Evolutionary conservation across 805 yeast genomes (phyloP).

Genomic region (Jamesozyma hellenica): DNA sequence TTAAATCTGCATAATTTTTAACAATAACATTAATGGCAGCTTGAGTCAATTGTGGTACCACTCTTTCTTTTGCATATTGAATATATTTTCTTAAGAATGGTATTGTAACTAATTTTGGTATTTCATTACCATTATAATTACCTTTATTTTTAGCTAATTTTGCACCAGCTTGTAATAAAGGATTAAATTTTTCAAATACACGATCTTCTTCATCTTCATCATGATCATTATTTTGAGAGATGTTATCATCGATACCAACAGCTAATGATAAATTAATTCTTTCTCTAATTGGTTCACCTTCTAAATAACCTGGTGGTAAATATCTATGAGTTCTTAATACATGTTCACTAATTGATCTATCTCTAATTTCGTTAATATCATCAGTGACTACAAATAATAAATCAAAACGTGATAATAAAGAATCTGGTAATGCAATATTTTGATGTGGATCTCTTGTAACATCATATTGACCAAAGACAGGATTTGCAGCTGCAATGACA

Average conservation of each 20-base stretch:
- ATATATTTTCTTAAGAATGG: conserved; percentile 85
- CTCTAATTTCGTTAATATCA: conserved; percentile 77
- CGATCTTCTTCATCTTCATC: conserved; percentile 41
- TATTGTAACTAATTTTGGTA: conserved; percentile 52
- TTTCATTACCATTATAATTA: conserved; percentile 28
- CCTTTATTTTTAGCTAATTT: conserved; percentile 31
- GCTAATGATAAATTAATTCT: conserved; percentile 58
- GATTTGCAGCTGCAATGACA: conserved; percentile 96
- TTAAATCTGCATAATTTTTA: conserved; percentile 63
- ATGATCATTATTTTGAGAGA: conserved; percentile 16
- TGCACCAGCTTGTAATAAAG: conserved; percentile 75
- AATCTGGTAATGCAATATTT: conserved; percentile 94
- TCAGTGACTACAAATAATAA: conserved; percentile 91
- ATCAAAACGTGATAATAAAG: conserved; percentile 92
- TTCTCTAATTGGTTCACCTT: conserved; percentile 91
- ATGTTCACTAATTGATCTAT: conserved; percentile 84
- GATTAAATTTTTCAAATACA: conserved; percentile 77
- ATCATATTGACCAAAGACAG: conserved; percentile 93
- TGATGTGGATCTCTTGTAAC: conserved; percentile 92
- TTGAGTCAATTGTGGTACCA: conserved; percentile 68
- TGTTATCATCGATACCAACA: conserved; percentile 58
- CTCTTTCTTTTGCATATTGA: conserved; percentile 85
- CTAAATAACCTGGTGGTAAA: conserved; percentile 75
- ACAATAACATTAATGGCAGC: conserved; percentile 76
- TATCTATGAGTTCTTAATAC: conserved; percentile 89